Base-by-base conservation (phyloP, 73 alveolate genomes). In the Paramecium biaurelia region DNA sequence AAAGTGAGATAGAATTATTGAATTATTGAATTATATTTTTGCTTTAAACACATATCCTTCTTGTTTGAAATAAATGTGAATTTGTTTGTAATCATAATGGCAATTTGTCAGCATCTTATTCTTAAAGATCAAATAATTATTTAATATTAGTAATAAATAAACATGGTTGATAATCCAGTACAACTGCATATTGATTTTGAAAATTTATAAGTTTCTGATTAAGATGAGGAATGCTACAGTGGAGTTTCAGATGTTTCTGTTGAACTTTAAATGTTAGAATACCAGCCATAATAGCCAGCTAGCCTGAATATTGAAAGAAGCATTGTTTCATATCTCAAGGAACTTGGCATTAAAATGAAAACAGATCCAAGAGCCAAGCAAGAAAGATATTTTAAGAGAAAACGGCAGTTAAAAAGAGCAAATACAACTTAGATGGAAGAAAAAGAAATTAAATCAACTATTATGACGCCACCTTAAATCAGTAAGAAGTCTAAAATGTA, bases 351-450 rank as follows among this genome's bases (percentile, higher is more conserved):
- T 15, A 34, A 30, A 30, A 76, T 76, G 89, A 76, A 76, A 41
- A 76, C 89, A 18, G 89, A 76, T 43, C 89, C 89, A 5, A 20
- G 89, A 21, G 89, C 89, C 45, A 76, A 76, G 14, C 24, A 76
- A 30, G 89, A 76, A 18, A 26, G 89, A 18, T 76, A 37, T 30
- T 37, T 18, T 21, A 34, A 76, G 47, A n/a, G 35, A 28, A 76
- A 41, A 76, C 24, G 89, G 70, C 67, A 14, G 5, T 28, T 24
- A 10, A 76, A 43, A 30, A 37, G 70, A 41, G 89, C 89, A 12
- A 14, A 14, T 12, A 76, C 70, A 41, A 76, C 72, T 15, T 34
- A 41, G 26, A 20, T 18, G 35, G 89, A 76, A 76, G 89, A 76
- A 38, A 30, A 18, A 15, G 49, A 34, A 24, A 28, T 35, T 32